Conservation (phyloP, 2,329 filamentous ascomycete species). For the Colletotrichum trifolii region DNA sequence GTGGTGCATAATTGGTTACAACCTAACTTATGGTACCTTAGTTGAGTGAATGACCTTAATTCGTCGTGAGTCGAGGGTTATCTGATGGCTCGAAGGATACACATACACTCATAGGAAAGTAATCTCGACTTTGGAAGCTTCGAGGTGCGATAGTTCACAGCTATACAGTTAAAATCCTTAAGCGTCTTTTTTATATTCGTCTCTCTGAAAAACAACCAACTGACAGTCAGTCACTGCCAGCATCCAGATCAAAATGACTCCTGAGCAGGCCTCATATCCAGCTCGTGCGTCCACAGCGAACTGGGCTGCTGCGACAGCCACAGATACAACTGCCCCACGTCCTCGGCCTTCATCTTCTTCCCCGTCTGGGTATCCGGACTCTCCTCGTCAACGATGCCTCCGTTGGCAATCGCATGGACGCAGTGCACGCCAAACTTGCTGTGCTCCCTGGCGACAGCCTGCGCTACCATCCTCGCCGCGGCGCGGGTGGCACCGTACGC, state of each 20-base stretch:
- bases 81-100: too few species aligned
- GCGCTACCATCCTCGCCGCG: constrained; percentile 64
- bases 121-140: too few species aligned
- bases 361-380: constrained; percentile 58
- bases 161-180: too few species aligned
- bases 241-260: constrained; percentile 22
- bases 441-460: constrained; percentile 67
- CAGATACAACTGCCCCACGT: constrained; percentile 66
- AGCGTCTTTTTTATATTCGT: too few species aligned
- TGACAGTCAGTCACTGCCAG: too few species aligned
- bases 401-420: constrained; percentile 69
- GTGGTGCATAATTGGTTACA: too few species aligned
- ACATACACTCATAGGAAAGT: too few species aligned
- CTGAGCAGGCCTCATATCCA: constrained; percentile 36
- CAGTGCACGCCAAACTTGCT: constrained; percentile 67
- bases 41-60: too few species aligned
- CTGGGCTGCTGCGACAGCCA: constrained; percentile 46
- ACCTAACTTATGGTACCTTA: too few species aligned
- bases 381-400: constrained; percentile 61
- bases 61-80: too few species aligned
- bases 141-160: too few species aligned
- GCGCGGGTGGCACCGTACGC: constrained; percentile 65
- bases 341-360: constrained; percentile 68
- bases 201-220: too few species aligned
- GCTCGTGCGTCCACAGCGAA: constrained; percentile 35